Percentiles rank a stretch among this genome's conserved stretches.
Conservation (phyloP, 2,329 filamentous ascomycete species). For the Sarocladium oryzae region DNA sequence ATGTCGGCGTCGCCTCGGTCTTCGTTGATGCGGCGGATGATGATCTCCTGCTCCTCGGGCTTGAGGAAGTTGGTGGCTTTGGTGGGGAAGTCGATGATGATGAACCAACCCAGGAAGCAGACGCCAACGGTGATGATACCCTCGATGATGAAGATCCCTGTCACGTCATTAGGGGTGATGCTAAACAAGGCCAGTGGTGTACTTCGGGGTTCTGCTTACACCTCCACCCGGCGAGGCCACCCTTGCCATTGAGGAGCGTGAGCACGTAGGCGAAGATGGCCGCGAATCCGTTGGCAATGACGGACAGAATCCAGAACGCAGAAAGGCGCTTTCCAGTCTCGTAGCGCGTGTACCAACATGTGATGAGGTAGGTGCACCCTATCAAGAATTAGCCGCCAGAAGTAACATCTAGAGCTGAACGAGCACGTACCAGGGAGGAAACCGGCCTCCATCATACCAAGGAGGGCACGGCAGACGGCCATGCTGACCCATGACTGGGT, state of each 20-base stretch:
- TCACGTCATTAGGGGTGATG: not conserved
- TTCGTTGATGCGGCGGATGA: conserved; percentile 27
- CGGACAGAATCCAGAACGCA: conserved; percentile 1
- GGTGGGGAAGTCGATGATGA: conserved; percentile 3
- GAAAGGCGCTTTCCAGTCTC: not conserved
- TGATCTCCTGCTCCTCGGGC: conserved; percentile 17
- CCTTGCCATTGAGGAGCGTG: conserved; percentile 3
- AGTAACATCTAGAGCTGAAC: too few relatives aligned
- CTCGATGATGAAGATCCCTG: conserved; percentile 9
- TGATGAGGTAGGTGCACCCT: not conserved
- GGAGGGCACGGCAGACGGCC: not conserved
- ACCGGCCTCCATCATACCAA: not conserved
- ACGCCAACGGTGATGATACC: not conserved
- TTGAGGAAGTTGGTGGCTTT: not conserved
- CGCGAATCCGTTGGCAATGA: conserved; percentile 1
- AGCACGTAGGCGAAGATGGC: conserved; percentile 1
- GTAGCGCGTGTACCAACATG: conserved; percentile 2
- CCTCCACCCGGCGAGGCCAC: not conserved
- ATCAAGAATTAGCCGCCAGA: too few relatives aligned
- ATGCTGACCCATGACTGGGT: not conserved
- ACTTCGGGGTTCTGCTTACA: too few relatives aligned
- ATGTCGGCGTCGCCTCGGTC: conserved; percentile 16
- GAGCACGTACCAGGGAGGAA: not conserved
- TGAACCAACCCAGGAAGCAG: conserved; percentile 1
- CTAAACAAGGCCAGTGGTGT: too few relatives aligned